Evolutionary conservation across 2,329 filamentous ascomycete species (phyloP), one percentile per base, ranked within the genome.

Genomic region (Didymella glomerata): DNA sequence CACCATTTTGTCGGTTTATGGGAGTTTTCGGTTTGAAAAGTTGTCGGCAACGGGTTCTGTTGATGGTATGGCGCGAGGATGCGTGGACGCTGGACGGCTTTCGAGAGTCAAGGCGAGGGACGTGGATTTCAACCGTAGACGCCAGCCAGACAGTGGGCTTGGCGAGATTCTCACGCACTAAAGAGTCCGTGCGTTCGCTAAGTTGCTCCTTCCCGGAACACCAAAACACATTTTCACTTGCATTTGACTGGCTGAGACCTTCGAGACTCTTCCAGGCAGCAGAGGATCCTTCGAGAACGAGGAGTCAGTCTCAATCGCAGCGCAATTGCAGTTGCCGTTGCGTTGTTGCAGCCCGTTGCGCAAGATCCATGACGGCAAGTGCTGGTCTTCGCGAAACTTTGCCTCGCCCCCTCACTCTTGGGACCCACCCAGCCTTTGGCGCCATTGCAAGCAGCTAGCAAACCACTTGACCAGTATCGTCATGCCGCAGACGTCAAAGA

Each of bases 1-100:
- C 71, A 78, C 76, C 76, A 78, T 78, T 65, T 73, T 78, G 75
- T 71, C 68, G 64, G 68, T 69, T 74, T 76, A 68, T 69, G 66
- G 63, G 65, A 71, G 70, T 67, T 61, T 64, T 69, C 68, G 62
- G 58, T 64, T 65, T 58, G 46, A 65, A 61, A 69, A 48, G 66
- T 68, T 68, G 57, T 67, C 68, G 68, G 60, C 63, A 61, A 64
- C 63, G 67, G 68, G 65, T 69, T 65, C 68, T 68, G 71, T 70
- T 66, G 72, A 74, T 72, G 71, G 66, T 68, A 68, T 68, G 71
- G 68, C 69, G 73, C 69, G 68, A 69, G 68, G 67, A 63, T 42
- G 69, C 71, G 71, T 66, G 69, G 69, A 68, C 69, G 71, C 66
- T 58, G 67, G 66, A 69, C 62, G 69, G 68, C 70, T 74, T 69